Base-by-base conservation (phyloP, 2,329 filamentous ascomycete genomes). In the Aspergillus aculeatus region DNA sequence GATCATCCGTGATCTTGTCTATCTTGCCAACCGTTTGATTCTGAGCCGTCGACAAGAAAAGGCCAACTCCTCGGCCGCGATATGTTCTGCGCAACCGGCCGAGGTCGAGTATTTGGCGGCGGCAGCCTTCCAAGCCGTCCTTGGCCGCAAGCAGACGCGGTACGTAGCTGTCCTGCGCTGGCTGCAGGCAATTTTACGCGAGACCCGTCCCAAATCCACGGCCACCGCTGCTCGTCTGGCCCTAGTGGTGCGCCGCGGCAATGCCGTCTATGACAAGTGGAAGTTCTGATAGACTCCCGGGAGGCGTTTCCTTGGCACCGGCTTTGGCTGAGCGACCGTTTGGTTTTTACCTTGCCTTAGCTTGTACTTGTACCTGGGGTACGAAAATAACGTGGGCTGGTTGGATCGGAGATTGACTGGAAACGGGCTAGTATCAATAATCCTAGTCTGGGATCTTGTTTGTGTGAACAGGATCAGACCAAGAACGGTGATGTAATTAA, bases 131-230 rank as follows among this genome's bases (percentile, higher is more conserved):
- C 73, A 80, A 50, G 78, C 81, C 54, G 87, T 95, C 29, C 80
- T 97, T 67, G 73, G 75, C 51, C 83, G 81, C 66, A 91, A 89
- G 73, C 92, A 96, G 80, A 88, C 88, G 35, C 83, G 81, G 57
- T 91, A 92, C 74, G 70, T 69, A 5, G 76, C 76, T 31, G 82
- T 93, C 14, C 75, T 97, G 59, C 73, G 71, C 32, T 96, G 91
- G 91, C 75, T 96, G 61, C 80, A 82, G 6, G 71, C 62, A 14
- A 79, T 85, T 66, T 75, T 78, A 16, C 68, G 68, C 38, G 78
- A 74, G 54, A 71, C 83, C 44, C 71, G 68, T 59, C 72, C 73
- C 19, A 60, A 60, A 24, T 68, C 73, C 24, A 75, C 76, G 60
- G 72, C 69, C 16, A 73, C 76, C 54, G 65, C 70, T 29, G 59